Evolutionary conservation across 2,329 filamentous ascomycete genomes (phyloP), one percentile per base, ranked within the genome.

Genomic region (Onygena corvina): DNA sequence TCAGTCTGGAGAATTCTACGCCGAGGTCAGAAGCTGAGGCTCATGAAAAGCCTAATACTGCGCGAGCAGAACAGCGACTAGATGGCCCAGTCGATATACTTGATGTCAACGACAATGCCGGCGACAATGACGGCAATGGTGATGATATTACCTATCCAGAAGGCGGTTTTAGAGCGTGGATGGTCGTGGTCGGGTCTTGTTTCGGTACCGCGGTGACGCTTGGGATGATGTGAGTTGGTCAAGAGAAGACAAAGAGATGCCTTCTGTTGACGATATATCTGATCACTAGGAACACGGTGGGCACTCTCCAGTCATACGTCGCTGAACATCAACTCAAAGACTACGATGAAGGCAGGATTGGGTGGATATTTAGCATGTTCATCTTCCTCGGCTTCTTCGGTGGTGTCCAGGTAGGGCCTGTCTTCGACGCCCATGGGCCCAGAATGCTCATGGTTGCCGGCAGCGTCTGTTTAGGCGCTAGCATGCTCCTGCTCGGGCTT

Each of bases 311-410:
- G 48, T 62, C 67, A 1, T 70, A 64, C 61, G 61, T 67, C 2
- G 59, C 57, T 27, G 56, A 59, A 1, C 60, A 69, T 50, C 64
- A 69, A 47, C 55, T 71, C n/a, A 51, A 53, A 1, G 54, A 53
- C 1, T 64, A 66, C 12, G 36, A 40, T 21, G 36, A 40, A 25
- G 36, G 20, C n/a, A 40, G 20, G 18, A 65, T 67, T 25, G 66
- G 67, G 0, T 70, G 67, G 68, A 70, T 71, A 16, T 67, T 64
- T 49, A 64, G 66, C 8, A 56, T 61, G 1, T 70, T 65, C 51
- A 62, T 59, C 0, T 71, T 70, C 50, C 63, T 70, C 42, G 52
- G 68, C 8, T 68, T 67, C 38, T 56, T 66, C 33, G 58, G 56
- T 9, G 60, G 63, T 21, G 57, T 61, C 1, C 64, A 65, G 47